A percentile compares a stretch with the other conserved stretches of the same genome.
phyloP scores from a whole-genome alignment of 257 asterid genomes.

The Misopates orontium region DNA sequence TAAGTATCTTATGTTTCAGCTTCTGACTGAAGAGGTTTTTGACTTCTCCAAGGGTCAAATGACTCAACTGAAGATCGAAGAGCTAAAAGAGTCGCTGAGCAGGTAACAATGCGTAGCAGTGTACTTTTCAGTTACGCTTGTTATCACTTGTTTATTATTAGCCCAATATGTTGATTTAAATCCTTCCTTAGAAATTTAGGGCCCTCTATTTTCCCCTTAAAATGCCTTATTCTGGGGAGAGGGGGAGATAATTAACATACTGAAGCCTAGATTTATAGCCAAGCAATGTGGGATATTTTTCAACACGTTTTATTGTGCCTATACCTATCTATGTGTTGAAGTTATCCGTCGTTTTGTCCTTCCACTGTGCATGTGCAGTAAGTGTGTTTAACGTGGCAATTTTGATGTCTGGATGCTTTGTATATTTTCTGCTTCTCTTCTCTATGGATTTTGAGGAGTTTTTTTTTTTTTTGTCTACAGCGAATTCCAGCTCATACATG shows the following conservation, averaged over 20 bases:
- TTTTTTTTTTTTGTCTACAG: conserved; percentile 50
- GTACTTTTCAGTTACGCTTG: no score
- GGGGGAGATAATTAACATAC: no score
- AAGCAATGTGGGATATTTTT: no score
- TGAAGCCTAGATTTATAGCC: no score
- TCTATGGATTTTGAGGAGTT: conserved; percentile 16
- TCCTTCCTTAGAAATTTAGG: no score
- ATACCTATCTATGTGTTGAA: no score
- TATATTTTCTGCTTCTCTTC: background rate
- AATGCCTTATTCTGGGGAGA: no score
- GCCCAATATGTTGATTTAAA: no score
- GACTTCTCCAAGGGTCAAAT: conserved; percentile 99
- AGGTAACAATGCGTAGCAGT: conserved; percentile 46
- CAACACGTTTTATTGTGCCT: no score
- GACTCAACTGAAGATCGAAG: conserved; percentile 98
- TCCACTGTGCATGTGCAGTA: background rate
- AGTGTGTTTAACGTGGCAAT: background rate
- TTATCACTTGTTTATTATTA: no score
- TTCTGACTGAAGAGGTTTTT: conserved; percentile 99
- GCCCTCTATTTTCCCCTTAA: no score
- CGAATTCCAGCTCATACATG: conserved; percentile 95
- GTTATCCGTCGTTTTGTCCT: no score
- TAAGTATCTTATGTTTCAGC: conserved; percentile 48
- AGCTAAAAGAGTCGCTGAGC: conserved; percentile 85
- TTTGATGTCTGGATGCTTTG: conserved; percentile 4